Evolutionary conservation across 495 filamentous ascomycete species (phyloP), one percentile per base, ranked within the genome.

Genomic region (Acidomyces sp.): DNA sequence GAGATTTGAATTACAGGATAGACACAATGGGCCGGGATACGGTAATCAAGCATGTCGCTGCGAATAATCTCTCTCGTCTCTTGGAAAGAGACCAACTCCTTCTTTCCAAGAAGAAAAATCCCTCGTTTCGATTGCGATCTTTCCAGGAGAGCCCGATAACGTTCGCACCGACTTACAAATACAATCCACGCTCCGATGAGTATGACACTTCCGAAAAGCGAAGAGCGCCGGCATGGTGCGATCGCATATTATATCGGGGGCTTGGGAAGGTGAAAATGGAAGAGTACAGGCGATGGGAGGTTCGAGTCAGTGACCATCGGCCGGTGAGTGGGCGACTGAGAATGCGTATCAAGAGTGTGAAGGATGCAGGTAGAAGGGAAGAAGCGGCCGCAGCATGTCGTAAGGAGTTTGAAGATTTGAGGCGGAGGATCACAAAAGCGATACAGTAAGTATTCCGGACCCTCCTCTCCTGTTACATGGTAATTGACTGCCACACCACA

Each of bases 1-100:
- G 90, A 13, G 90, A 97, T 55, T 73, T 97, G 30, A 97, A 97
- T 58, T 97, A 97, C 62, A 86, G 90, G 28, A 96, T 97, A 53
- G 90, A 97, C 58, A 79, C 85, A n/a, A 93, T 95, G 70, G 78
- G 80, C 15, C 80, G 90, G 7, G 82, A 95, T 52, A 81, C 82
- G 6, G 86, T 96, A 25, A 80, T 97, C 36, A 77, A 77, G 39
- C 83, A 80, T 0, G 68, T 95, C 37, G 79, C 78, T 29, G 63
- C 74, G 33, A 77, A 78, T 45, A 93, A 95, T 50, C 69, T 96
- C 3, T 46, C 62, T n/a, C 90, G 93, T 56, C 71, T 96, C n/a
- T 71, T 97, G 0, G 90, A 96, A 30, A 76, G 92, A 26, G 90
- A 97, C 54, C 90, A 97, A 55, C 68, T 97, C 3, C 75, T 95